phyloP scores from a whole-genome alignment of 306 rosid genomes.

The Medicago ruthenica region DNA sequence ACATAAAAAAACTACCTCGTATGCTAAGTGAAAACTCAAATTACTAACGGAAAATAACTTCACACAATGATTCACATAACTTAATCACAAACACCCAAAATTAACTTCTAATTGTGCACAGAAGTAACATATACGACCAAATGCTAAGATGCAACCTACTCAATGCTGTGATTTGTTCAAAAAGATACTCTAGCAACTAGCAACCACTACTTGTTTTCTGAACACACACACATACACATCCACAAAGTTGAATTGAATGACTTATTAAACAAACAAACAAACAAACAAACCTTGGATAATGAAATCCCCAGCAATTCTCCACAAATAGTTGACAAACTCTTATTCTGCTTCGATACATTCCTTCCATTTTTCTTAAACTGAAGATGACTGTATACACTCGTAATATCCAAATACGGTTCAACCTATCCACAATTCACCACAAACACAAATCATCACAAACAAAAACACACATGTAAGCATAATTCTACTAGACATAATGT shows the following conservation, averaged over 20 bases:
- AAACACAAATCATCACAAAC: constrained; percentile 16
- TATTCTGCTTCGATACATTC: constrained; percentile 63
- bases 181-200: no score
- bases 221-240: background rate
- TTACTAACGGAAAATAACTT: background rate
- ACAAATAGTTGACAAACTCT: constrained; percentile 80
- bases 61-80: constrained; percentile 16
- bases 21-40: background rate
- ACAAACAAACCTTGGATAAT: constrained; percentile 83
- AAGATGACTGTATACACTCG: constrained; percentile 65
- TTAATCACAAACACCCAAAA: background rate
- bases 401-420: constrained; percentile 87
- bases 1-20: background rate
- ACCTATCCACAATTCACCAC: constrained; percentile 55
- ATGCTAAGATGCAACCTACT: no score
- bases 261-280: constrained; percentile 40
- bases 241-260: background rate
- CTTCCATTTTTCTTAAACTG: constrained; percentile 67
- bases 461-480: background rate
- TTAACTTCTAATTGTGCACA: no score
- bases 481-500: no score
- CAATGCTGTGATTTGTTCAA: no score
- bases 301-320: constrained; percentile 72
- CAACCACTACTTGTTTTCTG: background rate
- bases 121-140: no score